A percentile compares a stretch with the other conserved stretches of the same genome.
Conservation (phyloP, 2,329 filamentous ascomycete species). For the Cucurbitaria berberidis region DNA sequence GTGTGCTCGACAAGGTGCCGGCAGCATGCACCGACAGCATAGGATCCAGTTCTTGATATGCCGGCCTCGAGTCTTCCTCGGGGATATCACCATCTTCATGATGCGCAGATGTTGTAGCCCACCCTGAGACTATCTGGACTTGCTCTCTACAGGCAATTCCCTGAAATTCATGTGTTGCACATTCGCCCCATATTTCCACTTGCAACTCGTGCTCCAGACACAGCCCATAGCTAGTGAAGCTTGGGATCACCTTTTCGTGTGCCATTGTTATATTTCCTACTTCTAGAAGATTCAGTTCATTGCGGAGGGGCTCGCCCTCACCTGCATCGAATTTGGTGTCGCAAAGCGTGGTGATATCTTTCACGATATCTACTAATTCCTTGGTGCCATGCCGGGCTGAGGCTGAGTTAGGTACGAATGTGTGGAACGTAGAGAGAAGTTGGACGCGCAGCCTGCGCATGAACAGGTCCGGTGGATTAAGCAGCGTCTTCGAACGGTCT, state of each 20-base stretch:
- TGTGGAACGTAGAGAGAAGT: slow-evolving; percentile 17
- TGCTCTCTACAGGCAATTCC: slow-evolving; percentile 19
- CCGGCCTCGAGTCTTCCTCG: slow-evolving; percentile 6
- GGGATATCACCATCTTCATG: neutral
- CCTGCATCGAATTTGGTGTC: slow-evolving; percentile 26
- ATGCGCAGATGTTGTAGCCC: neutral
- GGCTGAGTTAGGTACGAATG: slow-evolving; percentile 20
- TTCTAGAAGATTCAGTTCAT: slow-evolving; percentile 21
- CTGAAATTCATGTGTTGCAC: slow-evolving; percentile 31
- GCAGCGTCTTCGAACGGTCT: slow-evolving; percentile 33
- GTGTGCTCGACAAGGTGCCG: neutral
- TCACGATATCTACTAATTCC: slow-evolving; percentile 10
- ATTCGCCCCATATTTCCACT: slow-evolving; percentile 35
- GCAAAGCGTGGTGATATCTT: slow-evolving; percentile 15
- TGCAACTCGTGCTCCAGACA: slow-evolving; percentile 29
- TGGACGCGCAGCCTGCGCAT: slow-evolving; percentile 33
- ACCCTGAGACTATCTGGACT: slow-evolving; percentile 27
- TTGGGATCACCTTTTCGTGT: slow-evolving; percentile 18
- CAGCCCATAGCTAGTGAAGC: slow-evolving; percentile 37
- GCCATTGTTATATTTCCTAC: slow-evolving; percentile 11
- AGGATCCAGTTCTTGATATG: slow-evolving; percentile 19
- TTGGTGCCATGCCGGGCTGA: slow-evolving; percentile 6
- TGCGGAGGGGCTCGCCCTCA: slow-evolving; percentile 18
- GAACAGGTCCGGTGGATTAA: slow-evolving; percentile 27
- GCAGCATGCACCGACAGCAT: neutral